Conservation (phyloP, 2,329 filamentous ascomycete genomes). For the Alternaria postmessia region DNA sequence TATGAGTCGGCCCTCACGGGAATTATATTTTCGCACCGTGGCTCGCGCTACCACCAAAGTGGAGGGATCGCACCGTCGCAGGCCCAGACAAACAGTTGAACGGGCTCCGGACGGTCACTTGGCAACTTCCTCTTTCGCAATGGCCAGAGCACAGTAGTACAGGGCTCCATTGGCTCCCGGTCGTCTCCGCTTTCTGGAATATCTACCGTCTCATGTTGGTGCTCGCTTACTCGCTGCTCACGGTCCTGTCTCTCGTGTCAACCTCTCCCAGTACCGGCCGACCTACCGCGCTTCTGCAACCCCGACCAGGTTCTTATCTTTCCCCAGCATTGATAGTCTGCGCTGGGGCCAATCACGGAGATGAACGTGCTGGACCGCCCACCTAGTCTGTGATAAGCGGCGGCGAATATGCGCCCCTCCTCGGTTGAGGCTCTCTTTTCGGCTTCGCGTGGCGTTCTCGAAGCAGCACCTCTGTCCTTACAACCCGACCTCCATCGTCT, state of each 20-base stretch:
- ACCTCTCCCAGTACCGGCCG: constrained; percentile 22
- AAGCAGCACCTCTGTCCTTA: constrained; percentile 29
- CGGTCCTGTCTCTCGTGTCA: constrained; percentile 26
- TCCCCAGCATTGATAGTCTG: constrained; percentile 34
- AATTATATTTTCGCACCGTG: constrained; percentile 46
- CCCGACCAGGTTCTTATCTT: constrained; percentile 43
- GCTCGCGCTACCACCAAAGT: constrained; percentile 38
- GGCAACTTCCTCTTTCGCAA: constrained; percentile 48
- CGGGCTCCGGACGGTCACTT: constrained; percentile 33
- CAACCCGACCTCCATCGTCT: constrained; percentile 37
- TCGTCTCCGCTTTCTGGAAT: constrained; percentile 40
- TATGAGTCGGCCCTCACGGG: constrained; percentile 26
- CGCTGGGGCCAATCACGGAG: constrained; percentile 25
- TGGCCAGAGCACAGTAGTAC: constrained; percentile 27
- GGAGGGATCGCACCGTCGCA: constrained; percentile 34
- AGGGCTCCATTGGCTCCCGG: constrained; percentile 40
- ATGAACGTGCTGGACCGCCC: constrained; percentile 21
- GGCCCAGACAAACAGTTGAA: constrained; percentile 39
- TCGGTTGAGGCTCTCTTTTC: constrained; percentile 44
- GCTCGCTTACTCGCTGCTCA: constrained; percentile 33
- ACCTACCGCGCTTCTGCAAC: constrained; percentile 33
- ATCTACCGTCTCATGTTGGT: constrained; percentile 20
- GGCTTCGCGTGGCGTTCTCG: constrained; percentile 42
- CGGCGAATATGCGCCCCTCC: constrained; percentile 45
- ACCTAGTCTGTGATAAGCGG: constrained; percentile 45